Conservation (phyloP, 2,329 filamentous ascomycete genomes). For the Colletotrichum chrysophilum region DNA sequence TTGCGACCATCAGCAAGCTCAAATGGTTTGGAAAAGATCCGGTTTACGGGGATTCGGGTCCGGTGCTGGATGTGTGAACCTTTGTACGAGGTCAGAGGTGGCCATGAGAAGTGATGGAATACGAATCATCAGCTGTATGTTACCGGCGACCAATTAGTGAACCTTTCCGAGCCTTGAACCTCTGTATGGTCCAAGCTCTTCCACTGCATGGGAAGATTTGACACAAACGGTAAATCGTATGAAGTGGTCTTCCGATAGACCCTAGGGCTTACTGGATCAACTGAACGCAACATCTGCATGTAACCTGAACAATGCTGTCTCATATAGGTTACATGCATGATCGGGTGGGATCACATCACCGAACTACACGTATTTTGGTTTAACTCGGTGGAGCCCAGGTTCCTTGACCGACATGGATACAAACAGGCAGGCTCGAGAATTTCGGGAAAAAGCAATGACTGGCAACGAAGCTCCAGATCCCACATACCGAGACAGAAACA, state of each 20-base stretch:
- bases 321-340: not conserved
- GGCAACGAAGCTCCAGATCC: not conserved
- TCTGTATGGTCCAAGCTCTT: not conserved
- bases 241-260: not conserved
- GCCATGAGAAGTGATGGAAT: not conserved
- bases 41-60: slow-evolving; percentile 23
- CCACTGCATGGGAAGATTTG: not conserved
- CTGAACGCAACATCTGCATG: not conserved
- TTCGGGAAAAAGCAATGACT: not conserved
- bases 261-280: not conserved
- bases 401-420: not conserved
- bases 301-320: not conserved
- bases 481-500: not conserved
- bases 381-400: not conserved
- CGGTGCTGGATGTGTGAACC: not conserved
- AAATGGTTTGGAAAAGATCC: slow-evolving; percentile 25
- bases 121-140: not conserved
- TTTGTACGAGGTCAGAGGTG: not conserved
- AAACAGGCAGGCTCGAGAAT: not conserved
- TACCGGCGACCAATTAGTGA: not conserved
- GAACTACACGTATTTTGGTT: not conserved
- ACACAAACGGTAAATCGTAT: not conserved
- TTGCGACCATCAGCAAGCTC: slow-evolving; percentile 25
- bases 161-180: not conserved
- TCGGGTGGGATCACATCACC: not conserved